Conservation (phyloP, 2,329 filamentous ascomycete genomes). For the Diplodia seriata region DNA sequence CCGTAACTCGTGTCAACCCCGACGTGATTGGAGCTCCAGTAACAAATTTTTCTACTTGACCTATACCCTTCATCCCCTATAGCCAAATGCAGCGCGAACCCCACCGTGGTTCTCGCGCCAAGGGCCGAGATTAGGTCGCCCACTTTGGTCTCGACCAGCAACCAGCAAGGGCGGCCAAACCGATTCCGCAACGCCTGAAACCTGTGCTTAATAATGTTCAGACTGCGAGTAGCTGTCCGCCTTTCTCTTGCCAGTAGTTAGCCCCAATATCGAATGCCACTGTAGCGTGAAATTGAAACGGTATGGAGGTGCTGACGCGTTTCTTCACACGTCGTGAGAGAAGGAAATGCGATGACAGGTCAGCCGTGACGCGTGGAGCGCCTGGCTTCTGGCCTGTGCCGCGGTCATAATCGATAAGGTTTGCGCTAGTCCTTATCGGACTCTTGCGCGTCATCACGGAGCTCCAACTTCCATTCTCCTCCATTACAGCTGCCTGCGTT, state of each 20-base stretch:
- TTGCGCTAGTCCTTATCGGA: constrained; percentile 9
- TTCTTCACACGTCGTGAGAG: not conserved
- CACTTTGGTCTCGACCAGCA: not conserved
- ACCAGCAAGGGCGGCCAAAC: no score
- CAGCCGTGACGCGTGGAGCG: no score
- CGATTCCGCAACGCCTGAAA: not conserved
- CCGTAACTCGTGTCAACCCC: not conserved
- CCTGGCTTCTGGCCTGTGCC: not conserved
- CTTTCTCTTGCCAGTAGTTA: not conserved
- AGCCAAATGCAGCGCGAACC: not conserved
- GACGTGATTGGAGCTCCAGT: not conserved
- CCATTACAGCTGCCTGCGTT: no score
- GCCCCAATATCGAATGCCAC: not conserved
- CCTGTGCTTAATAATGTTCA: no score
- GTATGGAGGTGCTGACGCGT: not conserved
- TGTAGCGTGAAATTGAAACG: not conserved
- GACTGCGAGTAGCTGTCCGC: not conserved
- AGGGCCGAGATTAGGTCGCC: not conserved
- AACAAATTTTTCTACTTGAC: constrained; percentile 4
- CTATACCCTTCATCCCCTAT: not conserved
- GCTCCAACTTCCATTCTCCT: not conserved
- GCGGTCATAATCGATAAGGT: constrained; percentile 16
- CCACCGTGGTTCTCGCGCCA: not conserved
- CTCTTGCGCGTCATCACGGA: constrained; percentile 22
- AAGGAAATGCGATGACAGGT: not conserved